Evolutionary conservation across 176 grass and related monocot species (phyloP), one percentile per base, ranked within the genome.

Genomic region (Echinochloa phyllopogon): DNA sequence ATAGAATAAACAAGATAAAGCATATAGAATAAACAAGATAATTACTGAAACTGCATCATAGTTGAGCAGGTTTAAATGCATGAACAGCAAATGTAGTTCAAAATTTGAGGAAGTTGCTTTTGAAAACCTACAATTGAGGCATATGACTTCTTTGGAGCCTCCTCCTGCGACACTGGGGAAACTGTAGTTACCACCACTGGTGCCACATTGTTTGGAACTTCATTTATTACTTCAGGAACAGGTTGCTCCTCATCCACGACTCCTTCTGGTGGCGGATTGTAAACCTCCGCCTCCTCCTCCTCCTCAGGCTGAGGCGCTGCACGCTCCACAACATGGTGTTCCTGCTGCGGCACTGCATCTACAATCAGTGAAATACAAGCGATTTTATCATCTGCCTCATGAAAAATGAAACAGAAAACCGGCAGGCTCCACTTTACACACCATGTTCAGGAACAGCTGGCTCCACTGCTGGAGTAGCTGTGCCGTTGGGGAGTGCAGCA

Each of bases 71-170:
- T 0, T 1, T 40, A 66, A 47, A 58, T 76, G 25, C 41, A 58
- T 82, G 29, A 75, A 50, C 50, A 75, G 51, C 39, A 69, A 77
- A 61, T 24, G 36, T 6, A 77, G 29, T 37, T 59, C 0, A 70
- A 73, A 41, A 81, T 6, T 18, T 47, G 12, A 36, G 43, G 58
- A 74, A 17, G 20, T 58, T 75, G 60, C 58, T 57, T 78, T 38
- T 10, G 40, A 10, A 55, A 66, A 88, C 92, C 72, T 94, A 97
- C 94, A 90, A 97, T 97, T n/a, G 92, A 97, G 85, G 92, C 89
- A 6, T 94, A 97, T 13, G 92, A 94, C 82, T 97, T 94, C 71
- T 92, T 94, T 69, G 90, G 90, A 37, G 84, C 86, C 78, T 91
- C 90, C 18, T 97, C 90, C 8, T 88, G 88, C 0, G 44, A 49